Base-by-base conservation (phyloP, 2,329 filamentous ascomycete genomes). In the Diaporthe caulivora region DNA sequence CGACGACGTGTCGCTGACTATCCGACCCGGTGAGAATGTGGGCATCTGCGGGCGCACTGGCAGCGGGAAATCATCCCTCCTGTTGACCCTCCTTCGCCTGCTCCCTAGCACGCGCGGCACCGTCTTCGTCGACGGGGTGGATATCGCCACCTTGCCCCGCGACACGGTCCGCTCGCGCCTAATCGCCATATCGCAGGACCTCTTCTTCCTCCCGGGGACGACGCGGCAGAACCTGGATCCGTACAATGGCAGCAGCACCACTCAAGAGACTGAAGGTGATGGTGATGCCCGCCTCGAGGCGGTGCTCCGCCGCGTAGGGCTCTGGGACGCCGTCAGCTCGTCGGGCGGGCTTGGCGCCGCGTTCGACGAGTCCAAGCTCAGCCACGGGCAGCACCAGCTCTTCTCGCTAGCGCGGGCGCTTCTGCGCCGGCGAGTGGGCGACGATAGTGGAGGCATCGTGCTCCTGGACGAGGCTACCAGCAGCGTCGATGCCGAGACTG, bases 401-500 rank as follows among this genome's bases (percentile, higher is more conserved):
- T 86, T 90, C 73, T 85, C 83, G 51, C 78, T 90, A 1, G 87
- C 86, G 0, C 80, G 88, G 29, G 84, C 86, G 0, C 79, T 89
- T 18, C 76, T 89, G 31, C 78, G 82, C 62, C 76, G 81, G n/a
- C 75, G 76, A 10, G 80, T 5, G 5, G 34, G 34, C 34, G 34
- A 34, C 9, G 34, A 9, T 34, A 9, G 34, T 34, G 34, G 40
- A 0, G 60, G 60, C 0, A 77, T 89, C 7, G 77, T 88, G 2
- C 79, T 89, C 2, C 75, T 87, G 8, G 86, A 87, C 64, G 86
- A 88, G 76, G 82, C 80, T 2, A 84, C 83, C 0, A 82, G 84
- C 81, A 90, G 87, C 72, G 86, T 92, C 53, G 90, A 92, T 76
- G 80, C 82, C 18, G 84, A 86, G 71, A 91, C 90, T 0, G 90